phyloP scores from a whole-genome alignment of 2,329 filamentous ascomycete genomes.

The Zasmidium cellare region DNA sequence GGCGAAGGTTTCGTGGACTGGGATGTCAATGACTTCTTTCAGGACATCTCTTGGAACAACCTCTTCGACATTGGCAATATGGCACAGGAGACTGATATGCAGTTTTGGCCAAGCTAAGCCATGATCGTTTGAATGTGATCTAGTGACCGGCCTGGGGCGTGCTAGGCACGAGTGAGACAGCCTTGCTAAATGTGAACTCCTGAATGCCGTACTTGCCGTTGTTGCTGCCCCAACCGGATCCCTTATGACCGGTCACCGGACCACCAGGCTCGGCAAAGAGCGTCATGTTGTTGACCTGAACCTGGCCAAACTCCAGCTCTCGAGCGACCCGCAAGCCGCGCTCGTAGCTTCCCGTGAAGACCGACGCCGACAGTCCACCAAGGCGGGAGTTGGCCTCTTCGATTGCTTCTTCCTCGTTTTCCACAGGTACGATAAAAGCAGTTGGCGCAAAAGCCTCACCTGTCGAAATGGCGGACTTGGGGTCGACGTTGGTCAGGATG shows the following conservation, averaged over 20 bases:
- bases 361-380: neutral
- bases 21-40: conserved; percentile 25
- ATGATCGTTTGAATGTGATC: too few species aligned
- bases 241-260: conserved; percentile 3
- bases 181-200: conserved; percentile 1
- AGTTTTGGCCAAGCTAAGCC: conserved; percentile 12
- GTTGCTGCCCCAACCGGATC: conserved; percentile 8
- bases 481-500: neutral
- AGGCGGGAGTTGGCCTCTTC: conserved; percentile 4
- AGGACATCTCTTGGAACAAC: conserved; percentile 24
- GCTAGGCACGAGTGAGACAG: neutral
- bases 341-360: conserved; percentile 3
- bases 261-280: conserved; percentile 3
- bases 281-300: conserved; percentile 9
- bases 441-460: conserved; percentile 1
- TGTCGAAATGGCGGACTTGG: neutral
- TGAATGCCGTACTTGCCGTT: neutral
- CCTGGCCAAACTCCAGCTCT: conserved; percentile 7
- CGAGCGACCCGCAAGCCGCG: neutral
- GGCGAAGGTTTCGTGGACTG: conserved; percentile 4
- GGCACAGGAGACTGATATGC: conserved; percentile 17
- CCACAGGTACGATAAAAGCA: conserved; percentile 2
- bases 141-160: neutral
- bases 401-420: conserved; percentile 2
- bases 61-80: conserved; percentile 23